Percentiles rank a stretch among this genome's conserved stretches.
Conservation (phyloP, 2,329 filamentous ascomycete genomes). For the Thermothelomyces thermophilus region DNA sequence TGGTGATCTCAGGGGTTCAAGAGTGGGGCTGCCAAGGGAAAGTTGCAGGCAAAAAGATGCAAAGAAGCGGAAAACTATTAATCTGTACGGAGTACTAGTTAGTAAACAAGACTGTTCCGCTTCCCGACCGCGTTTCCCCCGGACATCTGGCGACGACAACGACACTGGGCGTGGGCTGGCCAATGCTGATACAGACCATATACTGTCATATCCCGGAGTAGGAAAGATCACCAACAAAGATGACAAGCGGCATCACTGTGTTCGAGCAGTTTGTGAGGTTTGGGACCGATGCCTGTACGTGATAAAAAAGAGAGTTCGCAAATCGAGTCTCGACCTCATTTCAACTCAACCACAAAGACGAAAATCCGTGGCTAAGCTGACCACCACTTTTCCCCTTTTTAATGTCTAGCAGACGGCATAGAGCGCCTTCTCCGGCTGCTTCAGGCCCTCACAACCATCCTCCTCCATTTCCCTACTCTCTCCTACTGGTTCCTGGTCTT, state of each 20-base stretch:
- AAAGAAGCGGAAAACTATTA: no score
- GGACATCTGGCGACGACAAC: no score
- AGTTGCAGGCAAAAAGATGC: background rate
- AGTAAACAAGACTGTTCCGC: no score
- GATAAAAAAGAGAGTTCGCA: background rate
- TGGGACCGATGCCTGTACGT: constrained; percentile 24
- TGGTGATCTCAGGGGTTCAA: background rate
- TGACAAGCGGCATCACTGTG: constrained; percentile 11
- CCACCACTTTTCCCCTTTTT: background rate
- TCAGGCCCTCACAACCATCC: constrained; percentile 41
- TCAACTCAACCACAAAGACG: no score
- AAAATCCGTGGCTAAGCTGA: no score
- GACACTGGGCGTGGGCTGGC: no score
- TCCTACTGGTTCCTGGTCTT: constrained; percentile 1
- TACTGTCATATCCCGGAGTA: no score
- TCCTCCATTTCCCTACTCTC: constrained; percentile 29
- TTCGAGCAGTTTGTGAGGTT: constrained; percentile 35
- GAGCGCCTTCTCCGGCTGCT: constrained; percentile 52
- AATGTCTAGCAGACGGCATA: constrained; percentile 49
- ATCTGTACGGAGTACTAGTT: no score
- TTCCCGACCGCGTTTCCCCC: no score
- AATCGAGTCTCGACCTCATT: no score
- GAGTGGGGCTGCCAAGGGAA: background rate
- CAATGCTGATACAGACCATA: no score
- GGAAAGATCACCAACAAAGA: no score